Conservation (phyloP, 2,329 filamentous ascomycete genomes). For the Hortaea werneckii region DNA sequence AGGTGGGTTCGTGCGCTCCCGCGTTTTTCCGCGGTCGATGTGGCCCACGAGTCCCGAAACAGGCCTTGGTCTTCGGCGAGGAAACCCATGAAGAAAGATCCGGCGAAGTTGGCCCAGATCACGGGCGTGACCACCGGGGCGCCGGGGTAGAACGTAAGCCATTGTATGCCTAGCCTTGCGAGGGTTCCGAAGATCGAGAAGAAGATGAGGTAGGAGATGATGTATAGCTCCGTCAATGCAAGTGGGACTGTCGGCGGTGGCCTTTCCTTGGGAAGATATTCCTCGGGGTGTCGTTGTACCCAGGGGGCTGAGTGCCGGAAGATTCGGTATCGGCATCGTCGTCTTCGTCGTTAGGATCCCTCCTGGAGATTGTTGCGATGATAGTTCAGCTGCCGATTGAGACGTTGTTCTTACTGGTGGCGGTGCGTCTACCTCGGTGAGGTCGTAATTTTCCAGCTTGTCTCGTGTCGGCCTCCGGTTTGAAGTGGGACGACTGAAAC, state of each 20-base stretch:
- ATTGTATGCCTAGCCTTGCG: constrained; percentile 68
- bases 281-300: constrained; percentile 8
- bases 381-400: constrained; percentile 7
- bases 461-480: neutral
- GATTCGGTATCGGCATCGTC: constrained; percentile 5
- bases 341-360: neutral
- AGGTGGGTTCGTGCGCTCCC: constrained; percentile 23
- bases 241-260: constrained; percentile 12
- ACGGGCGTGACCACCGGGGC: constrained; percentile 64
- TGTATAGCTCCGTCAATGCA: constrained; percentile 42
- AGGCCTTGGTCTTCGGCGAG: constrained; percentile 67
- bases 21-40: neutral
- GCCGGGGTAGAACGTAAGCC: constrained; percentile 68
- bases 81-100: constrained; percentile 77
- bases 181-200: constrained; percentile 80
- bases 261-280: constrained; percentile 4
- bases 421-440: constrained; percentile 9
- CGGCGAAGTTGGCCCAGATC: constrained; percentile 80
- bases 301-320: constrained; percentile 4
- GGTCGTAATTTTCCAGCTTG: neutral
- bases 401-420: constrained; percentile 6
- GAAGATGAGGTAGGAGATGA: constrained; percentile 69
- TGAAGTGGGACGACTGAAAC: neutral
- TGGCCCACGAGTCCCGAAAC: constrained; percentile 57
- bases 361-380: neutral